Percentiles rank a stretch among this genome's conserved stretches.
Evolutionary conservation across 768 basidiomycete species (phyloP).

Genomic region (Trichaptum fuscoviolaceum): DNA sequence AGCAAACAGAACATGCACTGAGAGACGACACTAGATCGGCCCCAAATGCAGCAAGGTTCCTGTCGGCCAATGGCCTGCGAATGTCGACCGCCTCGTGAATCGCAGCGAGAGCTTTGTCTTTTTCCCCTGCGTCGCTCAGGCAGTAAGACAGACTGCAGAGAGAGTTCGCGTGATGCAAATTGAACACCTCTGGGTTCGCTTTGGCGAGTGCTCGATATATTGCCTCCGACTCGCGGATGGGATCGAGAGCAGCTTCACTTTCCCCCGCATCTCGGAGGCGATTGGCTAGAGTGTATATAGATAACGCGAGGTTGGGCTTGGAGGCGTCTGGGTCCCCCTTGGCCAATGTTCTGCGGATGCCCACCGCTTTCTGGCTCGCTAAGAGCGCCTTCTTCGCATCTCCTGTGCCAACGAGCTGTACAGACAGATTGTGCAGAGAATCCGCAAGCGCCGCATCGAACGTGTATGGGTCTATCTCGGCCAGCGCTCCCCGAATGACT

Average conservation of each 20-base stretch:
- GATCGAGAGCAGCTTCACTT: slow-evolving; percentile 8
- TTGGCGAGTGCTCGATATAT: slow-evolving; percentile 2
- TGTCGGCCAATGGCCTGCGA: neutral
- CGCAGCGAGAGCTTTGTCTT: neutral
- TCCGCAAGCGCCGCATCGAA: neutral
- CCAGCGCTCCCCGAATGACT: neutral
- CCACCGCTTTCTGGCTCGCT: neutral
- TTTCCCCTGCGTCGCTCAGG: slow-evolving; percentile 7
- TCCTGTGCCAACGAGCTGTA: neutral
- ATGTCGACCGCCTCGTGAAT: neutral
- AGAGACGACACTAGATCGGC: neutral
- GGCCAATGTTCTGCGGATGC: neutral
- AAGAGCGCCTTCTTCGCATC: neutral
- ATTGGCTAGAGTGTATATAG: slow-evolving; percentile 6
- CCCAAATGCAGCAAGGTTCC: neutral
- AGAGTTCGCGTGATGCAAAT: slow-evolving; percentile 6
- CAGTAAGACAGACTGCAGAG: slow-evolving; percentile 8
- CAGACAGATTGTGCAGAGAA: neutral
- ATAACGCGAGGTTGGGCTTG: slow-evolving; percentile 2
- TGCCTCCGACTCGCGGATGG: slow-evolving; percentile 2
- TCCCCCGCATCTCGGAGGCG: slow-evolving; percentile 9
- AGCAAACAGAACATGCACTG: neutral
- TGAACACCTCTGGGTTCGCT: slow-evolving; percentile 5
- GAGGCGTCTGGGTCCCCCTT: neutral
- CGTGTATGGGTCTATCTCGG: neutral